Base-by-base conservation (phyloP, 2,329 filamentous ascomycete genomes). In the Colletotrichum lini region DNA sequence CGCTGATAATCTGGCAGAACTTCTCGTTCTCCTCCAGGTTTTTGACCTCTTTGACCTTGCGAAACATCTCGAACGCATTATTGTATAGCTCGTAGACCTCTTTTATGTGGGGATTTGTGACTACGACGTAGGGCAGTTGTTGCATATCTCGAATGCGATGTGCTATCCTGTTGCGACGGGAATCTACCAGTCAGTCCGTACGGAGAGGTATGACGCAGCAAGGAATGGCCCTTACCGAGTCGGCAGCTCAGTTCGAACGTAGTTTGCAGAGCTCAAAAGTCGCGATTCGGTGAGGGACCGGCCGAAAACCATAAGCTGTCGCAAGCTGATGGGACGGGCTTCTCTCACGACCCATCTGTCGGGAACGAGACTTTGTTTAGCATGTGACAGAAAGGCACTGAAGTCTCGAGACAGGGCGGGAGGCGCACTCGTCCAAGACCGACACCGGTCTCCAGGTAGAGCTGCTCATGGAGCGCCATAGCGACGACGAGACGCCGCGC, bases 141-240 rank as follows among this genome's bases (percentile, higher is more conserved):
- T 99, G 96, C 90, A 99, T 98, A 80, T 99, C 96, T 70, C 97
- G 94, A 73, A 99, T 91, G 44, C 96, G 93, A 82, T 99, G 96
- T 21, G 96, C 94, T 75, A 98, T 90, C 76, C 94, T 96, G 75
- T 60, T 67, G 63, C 42, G 23, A 42, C 18, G 38, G 38, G n/a
- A 10, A 12, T 42, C 35, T n/a, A 57, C 13, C 13, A 26, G 65
- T 72, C 49, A 72, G 58, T 45, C 44, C 50, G 21, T 52, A 15
- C 15, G 44, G 21, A 38, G 35, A 23, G 13, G n/a, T 12, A 52
- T 21, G 26, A 65, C 50, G 61, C n/a, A 45, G 40, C 7, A 47
- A 23, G 26, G 12, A 40, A 52, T 30, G 7, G 69, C 60, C 77
- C 83, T 72, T 81, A 93, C 92, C 93, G 89, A 8, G 93, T 96